Conservation (phyloP, 768 basidiomycete genomes). For the Naganishia vishniacii region DNA sequence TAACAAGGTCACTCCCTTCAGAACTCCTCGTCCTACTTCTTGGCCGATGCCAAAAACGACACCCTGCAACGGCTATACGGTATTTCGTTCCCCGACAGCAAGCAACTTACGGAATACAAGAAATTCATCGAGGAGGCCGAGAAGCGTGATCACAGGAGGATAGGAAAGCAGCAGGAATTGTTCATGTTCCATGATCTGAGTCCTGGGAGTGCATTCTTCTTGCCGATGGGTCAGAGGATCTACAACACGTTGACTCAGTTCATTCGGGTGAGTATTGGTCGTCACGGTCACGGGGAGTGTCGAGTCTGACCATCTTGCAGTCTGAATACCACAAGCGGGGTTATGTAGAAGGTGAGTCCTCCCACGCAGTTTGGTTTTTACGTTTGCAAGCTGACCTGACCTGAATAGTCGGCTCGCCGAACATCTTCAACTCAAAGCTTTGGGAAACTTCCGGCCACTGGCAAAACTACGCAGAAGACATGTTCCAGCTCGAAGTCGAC, state of each 20-base stretch:
- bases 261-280: conserved; percentile 63
- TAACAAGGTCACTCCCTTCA: neutral
- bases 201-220: conserved; percentile 92
- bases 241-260: conserved; percentile 89
- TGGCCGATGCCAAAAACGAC: conserved; percentile 87
- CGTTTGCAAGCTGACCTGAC: conserved; percentile 7
- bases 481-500: conserved; percentile 91
- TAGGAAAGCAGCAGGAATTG: conserved; percentile 94
- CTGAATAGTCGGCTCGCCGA: conserved; percentile 86
- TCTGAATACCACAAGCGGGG: conserved; percentile 89
- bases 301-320: conserved; percentile 51
- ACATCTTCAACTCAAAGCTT: conserved; percentile 91
- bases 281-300: neutral
- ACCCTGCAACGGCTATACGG: conserved; percentile 94
- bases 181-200: conserved; percentile 98
- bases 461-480: conserved; percentile 96
- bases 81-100: conserved; percentile 97
- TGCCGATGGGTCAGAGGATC: conserved; percentile 93
- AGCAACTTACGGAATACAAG: conserved; percentile 91
- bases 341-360: conserved; percentile 67
- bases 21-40: conserved; percentile 96
- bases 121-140: conserved; percentile 92
- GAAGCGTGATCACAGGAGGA: conserved; percentile 94
- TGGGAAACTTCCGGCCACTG: conserved; percentile 99
- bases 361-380: neutral